phyloP scores from a whole-genome alignment of 2,329 filamentous ascomycete species.

The Diaporthe batatas region DNA sequence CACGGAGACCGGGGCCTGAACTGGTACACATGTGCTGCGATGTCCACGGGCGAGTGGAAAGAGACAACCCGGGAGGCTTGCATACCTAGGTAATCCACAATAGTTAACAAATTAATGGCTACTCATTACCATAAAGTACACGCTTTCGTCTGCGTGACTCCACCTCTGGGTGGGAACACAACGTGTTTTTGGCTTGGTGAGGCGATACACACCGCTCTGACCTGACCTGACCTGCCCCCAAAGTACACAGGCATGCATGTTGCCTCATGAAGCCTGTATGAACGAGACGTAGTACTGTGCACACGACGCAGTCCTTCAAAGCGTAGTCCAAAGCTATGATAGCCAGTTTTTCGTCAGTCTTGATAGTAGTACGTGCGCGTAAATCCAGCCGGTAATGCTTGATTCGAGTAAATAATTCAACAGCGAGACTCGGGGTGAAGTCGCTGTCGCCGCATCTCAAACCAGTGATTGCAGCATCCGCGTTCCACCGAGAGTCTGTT shows the following conservation, averaged over 20 bases:
- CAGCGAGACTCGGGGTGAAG: neutral
- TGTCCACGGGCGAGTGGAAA: too few relatives aligned
- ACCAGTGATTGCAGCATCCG: slow-evolving; percentile 5
- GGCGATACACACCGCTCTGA: too few relatives aligned
- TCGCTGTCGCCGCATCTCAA: neutral
- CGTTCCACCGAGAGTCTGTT: neutral
- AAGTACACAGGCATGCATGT: neutral
- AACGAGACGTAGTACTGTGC: too few relatives aligned
- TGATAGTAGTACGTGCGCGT: too few relatives aligned
- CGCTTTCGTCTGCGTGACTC: too few relatives aligned
- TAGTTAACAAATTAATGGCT: too few relatives aligned
- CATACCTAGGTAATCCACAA: too few relatives aligned
- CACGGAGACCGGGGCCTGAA: neutral
- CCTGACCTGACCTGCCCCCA: neutral
- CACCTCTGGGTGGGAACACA: too few relatives aligned
- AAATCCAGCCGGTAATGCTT: neutral
- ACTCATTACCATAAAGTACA: too few relatives aligned
- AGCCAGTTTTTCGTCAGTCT: too few relatives aligned
- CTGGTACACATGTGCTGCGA: too few relatives aligned
- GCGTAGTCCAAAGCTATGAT: neutral
- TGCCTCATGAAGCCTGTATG: neutral
- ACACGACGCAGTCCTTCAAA: neutral
- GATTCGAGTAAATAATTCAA: neutral
- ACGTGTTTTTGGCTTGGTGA: too few relatives aligned
- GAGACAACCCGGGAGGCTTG: neutral